phyloP scores from a whole-genome alignment of 345 rosid genomes.

The Moricandia moricandioides region DNA sequence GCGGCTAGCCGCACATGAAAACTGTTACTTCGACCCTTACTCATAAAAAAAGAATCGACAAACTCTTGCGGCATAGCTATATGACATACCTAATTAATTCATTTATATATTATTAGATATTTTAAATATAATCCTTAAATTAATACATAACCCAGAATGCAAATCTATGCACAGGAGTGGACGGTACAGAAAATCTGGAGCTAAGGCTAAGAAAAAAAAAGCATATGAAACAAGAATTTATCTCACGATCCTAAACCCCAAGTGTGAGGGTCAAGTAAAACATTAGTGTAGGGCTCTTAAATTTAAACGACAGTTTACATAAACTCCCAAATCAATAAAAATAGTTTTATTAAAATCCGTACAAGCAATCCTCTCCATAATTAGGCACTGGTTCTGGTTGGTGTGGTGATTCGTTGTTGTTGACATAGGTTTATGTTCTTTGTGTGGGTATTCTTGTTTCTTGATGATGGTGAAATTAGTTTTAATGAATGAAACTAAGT shows the following conservation, averaged over 20 bases:
- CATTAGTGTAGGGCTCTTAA: too few species aligned
- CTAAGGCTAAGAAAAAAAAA: neutral
- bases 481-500: too few species aligned
- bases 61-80: neutral
- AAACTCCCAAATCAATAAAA: too few species aligned
- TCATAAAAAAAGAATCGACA: constrained; percentile 1
- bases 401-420: neutral
- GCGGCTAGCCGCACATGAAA: constrained; percentile 21
- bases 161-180: constrained; percentile 29
- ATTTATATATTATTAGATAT: neutral
- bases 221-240: constrained; percentile 16
- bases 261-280: too few species aligned
- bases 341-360: too few species aligned
- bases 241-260: constrained; percentile 29
- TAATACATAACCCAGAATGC: neutral
- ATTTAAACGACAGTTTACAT: too few species aligned
- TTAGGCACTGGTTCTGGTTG: too few species aligned
- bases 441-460: constrained; percentile 13
- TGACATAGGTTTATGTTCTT: neutral
- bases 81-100: neutral
- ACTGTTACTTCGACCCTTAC: constrained; percentile 15
- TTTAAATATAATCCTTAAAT: neutral
- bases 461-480: constrained; percentile 14
- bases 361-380: too few species aligned
- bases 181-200: constrained; percentile 16